Base-by-base conservation (phyloP, 176 grass and related monocot genomes). In the Eremochloa ophiuroides region DNA sequence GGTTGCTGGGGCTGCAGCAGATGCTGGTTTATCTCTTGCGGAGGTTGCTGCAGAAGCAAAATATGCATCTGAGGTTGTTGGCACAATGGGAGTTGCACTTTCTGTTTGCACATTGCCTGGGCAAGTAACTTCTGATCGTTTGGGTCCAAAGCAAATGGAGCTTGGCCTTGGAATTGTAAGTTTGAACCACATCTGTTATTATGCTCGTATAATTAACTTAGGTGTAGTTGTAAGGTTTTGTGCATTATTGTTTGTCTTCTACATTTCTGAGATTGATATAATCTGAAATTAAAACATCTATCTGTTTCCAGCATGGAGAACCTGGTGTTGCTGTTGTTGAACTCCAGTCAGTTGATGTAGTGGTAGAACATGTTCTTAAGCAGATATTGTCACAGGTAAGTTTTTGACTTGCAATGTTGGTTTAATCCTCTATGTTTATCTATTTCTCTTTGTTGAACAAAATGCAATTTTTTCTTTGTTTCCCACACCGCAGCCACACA, bases 151-250 rank as follows among this genome's bases (percentile, higher is more conserved):
- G 35, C 68, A 91, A 85, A 99, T 99, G 89, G 96, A 99, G 91
- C 90, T 99, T 86, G 96, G 96, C 65, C 96, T 99, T 87, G 96
- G 96, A 91, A 95, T 99, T 73, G 96, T 99, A 95, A 90, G 97
- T 87, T 73, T n/a, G 84, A 77, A 50, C 33, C 4, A 7, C 62
- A 71, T 75, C 74, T 42, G n/a, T 38, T 84, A 50, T 42, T 67
- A 20, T 74, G 73, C 34, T 42, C 7, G 14, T 85, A 73, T 48
- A 69, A 13, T 69, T 29, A 62, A 60, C 25, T 26, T 60, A 25
- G 15, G 64, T 89, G 35, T 66, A 39, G 46, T 46, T 85, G 23
- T 46, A 43, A 72, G 28, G 43, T 71, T 76, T 61, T 81, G 16
- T 76, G 77, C 22, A 62, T 77, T 55, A 76, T 28, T 88, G 42